Evolutionary conservation across 192 early-diverging fungal species (phyloP).

Genomic region (Coemansia sp.): DNA sequence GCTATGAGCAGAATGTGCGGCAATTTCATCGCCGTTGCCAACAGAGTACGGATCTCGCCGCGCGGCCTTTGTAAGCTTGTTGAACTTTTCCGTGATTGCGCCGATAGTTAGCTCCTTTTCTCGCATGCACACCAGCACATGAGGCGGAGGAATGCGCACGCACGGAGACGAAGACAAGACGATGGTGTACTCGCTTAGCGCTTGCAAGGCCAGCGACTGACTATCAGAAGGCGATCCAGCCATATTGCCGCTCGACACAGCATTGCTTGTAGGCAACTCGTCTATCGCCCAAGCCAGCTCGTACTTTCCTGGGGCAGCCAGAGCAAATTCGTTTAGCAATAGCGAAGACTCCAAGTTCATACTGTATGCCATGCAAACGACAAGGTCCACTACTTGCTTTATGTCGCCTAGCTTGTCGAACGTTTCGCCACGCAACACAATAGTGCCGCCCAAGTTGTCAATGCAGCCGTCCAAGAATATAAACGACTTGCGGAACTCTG

Average conservation of each 20-base stretch:
- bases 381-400: constrained; percentile 81
- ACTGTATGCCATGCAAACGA: constrained; percentile 86
- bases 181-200: constrained; percentile 63
- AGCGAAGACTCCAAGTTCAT: constrained; percentile 84
- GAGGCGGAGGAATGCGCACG: constrained; percentile 85
- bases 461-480: constrained; percentile 88
- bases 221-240: constrained; percentile 1
- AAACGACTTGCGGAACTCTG: constrained; percentile 82
- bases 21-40: neutral
- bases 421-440: constrained; percentile 86
- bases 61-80: constrained; percentile 26
- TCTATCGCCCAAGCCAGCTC: neutral
- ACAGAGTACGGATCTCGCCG: constrained; percentile 8
- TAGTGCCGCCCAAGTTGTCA: constrained; percentile 76
- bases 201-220: constrained; percentile 50
- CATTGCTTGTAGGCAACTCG: neutral
- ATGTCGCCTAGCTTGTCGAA: constrained; percentile 66
- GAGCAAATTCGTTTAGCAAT: constrained; percentile 75
- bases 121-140: constrained; percentile 68
- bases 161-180: constrained; percentile 88
- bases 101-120: constrained; percentile 59
- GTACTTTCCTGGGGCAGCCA: constrained; percentile 52
- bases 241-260: neutral
- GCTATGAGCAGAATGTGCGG: neutral
- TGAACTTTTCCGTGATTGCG: constrained; percentile 31